phyloP scores from a whole-genome alignment of 208 protist species.

The Angomonas ambiguus region DNA sequence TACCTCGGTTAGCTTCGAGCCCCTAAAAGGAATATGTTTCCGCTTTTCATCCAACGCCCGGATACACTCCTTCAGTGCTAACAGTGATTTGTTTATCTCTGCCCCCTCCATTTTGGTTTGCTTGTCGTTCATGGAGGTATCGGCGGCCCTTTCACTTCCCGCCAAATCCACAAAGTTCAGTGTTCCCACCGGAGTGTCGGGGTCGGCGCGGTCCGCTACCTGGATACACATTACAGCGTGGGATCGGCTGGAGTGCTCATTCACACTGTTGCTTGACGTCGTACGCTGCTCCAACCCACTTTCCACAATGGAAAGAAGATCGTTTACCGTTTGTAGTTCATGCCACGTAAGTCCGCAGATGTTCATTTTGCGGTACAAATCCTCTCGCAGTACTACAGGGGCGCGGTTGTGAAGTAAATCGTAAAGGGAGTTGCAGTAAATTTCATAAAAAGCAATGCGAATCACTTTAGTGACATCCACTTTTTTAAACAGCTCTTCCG shows the following conservation, averaged over 20 bases:
- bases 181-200: conserved; percentile 52
- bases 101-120: conserved; percentile 94
- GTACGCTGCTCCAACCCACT: conserved; percentile 76
- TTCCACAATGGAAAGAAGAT: conserved; percentile 72
- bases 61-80: conserved; percentile 99
- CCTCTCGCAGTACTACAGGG: conserved; percentile 87
- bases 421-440: conserved; percentile 95
- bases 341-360: conserved; percentile 90
- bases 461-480: conserved; percentile 39
- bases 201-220: conserved; percentile 29
- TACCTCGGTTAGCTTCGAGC: conserved; percentile 95
- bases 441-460: conserved; percentile 91
- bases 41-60: conserved; percentile 92
- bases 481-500: conserved; percentile 84
- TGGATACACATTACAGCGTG: conserved; percentile 83
- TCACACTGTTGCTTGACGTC: conserved; percentile 86
- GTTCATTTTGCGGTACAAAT: conserved; percentile 83
- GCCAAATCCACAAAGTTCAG: conserved; percentile 98
- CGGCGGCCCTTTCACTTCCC: conserved; percentile 94
- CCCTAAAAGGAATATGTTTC: conserved; percentile 95
- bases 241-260: conserved; percentile 84
- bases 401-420: conserved; percentile 91
- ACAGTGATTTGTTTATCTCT: conserved; percentile 99
- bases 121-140: conserved; percentile 87
- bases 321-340: conserved; percentile 31